phyloP scores from a whole-genome alignment of 805 yeast genomes.

The Metahyphopichia silvanorum region DNA sequence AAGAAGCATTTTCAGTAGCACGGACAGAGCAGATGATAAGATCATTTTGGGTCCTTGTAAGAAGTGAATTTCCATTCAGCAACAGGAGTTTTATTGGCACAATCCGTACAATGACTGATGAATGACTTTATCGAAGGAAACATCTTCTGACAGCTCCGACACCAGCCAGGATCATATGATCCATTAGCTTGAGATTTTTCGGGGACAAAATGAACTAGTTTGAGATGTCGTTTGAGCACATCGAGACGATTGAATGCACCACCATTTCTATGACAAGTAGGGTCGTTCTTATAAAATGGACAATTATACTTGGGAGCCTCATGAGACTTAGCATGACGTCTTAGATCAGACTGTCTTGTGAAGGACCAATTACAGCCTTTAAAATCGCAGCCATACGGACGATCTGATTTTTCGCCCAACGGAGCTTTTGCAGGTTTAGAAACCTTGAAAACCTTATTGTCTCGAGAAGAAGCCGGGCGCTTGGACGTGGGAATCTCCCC shows the following conservation, averaged over 20 bases:
- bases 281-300: conserved; percentile 68
- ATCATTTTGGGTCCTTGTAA: too few species aligned
- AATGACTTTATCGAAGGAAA: conserved; percentile 55
- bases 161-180: conserved; percentile 61
- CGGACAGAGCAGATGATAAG: too few species aligned
- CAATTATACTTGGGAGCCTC: conserved; percentile 64
- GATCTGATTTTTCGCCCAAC: conserved; percentile 6
- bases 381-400: conserved; percentile 40
- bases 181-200: conserved; percentile 31
- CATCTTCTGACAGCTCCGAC: conserved; percentile 59
- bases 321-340: conserved; percentile 67
- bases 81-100: conserved; percentile 41
- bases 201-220: conserved; percentile 63
- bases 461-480: conserved; percentile 3
- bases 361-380: conserved; percentile 65
- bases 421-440: conserved; percentile 4
- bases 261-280: conserved; percentile 72
- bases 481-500: neutral
- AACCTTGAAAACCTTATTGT: conserved; percentile 5
- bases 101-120: conserved; percentile 61
- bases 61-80: conserved; percentile 21
- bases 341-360: conserved; percentile 63
- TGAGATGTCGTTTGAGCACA: conserved; percentile 69
- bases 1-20: too few species aligned
- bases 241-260: conserved; percentile 74